phyloP scores from a whole-genome alignment of 257 asterid species.

The Lithospermum erythrorhizon region DNA sequence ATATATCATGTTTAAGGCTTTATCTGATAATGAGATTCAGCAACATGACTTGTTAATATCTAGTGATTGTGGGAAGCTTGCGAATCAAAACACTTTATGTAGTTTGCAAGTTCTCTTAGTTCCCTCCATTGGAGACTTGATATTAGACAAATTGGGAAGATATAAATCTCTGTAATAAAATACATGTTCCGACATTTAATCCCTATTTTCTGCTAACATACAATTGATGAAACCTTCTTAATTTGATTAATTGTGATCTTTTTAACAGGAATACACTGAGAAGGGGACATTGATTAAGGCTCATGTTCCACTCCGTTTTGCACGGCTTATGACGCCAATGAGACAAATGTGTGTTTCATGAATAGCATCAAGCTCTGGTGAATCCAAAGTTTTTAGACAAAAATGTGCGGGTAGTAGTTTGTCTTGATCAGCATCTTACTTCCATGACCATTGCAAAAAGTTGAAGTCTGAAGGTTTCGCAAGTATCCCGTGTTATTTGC shows the following conservation, averaged over 20 bases:
- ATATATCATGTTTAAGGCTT: neutral
- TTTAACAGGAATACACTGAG: constrained; percentile 59
- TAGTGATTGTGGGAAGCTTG: neutral
- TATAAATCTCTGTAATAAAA: neutral
- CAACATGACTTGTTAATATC: neutral
- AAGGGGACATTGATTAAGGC: constrained; percentile 73
- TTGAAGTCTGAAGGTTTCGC: neutral
- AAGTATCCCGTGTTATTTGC: too few species aligned
- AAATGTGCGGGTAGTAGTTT: neutral
- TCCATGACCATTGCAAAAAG: neutral
- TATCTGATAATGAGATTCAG: too few species aligned
- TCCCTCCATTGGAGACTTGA: neutral
- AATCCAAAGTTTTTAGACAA: neutral
- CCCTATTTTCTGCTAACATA: too few species aligned
- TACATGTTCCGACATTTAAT: neutral
- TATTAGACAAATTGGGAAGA: neutral
- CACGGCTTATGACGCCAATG: constrained; percentile 89
- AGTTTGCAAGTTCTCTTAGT: neutral
- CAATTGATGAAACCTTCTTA: neutral
- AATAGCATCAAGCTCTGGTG: constrained; percentile 3
- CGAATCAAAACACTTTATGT: neutral
- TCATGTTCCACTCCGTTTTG: constrained; percentile 85
- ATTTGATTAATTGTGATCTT: neutral
- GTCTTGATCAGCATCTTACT: neutral
- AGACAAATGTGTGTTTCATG: constrained; percentile 58